Evolutionary conservation across 352 stramenopile species (phyloP), one percentile per base, ranked within the genome.

Genomic region (Globisporangium megalacanthum): DNA sequence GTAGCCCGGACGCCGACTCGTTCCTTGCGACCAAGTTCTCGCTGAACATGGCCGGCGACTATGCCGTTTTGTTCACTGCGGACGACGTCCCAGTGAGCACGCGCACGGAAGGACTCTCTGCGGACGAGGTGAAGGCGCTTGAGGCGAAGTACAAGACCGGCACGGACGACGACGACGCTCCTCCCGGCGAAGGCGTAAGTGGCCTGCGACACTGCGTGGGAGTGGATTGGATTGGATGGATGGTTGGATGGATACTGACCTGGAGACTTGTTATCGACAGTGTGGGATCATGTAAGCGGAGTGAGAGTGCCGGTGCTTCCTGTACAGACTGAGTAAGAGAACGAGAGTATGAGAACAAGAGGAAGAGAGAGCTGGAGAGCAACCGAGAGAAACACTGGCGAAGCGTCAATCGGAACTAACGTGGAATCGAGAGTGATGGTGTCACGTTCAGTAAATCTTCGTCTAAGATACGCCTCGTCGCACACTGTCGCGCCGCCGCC

Each of bases 11-110:
- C 57, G 81, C 89, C 62, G 81, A 89, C 46, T 88, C 78, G 17
- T 93, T 90, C 64, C 52, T 89, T 31, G 77, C 83, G 11, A 91
- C 80, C 54, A 91, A 91, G 69, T 89, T 89, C 53, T 89, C 81
- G 46, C 70, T 89, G 51, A 85, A 89, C 58, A 58, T 67, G 20
- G 75, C 71, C 7, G 83, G 79, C 39, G 83, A 93, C 56, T 87
- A 85, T 42, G 79, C 77, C 20, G 66, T 91, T 59, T 59, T 93
- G 10, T 37, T 73, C 49, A 88, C 76, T 41, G 58, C 69, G 14
- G 83, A 93, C 15, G 80, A 80, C n/a, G 66, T 86, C 46, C 75
- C 78, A 8, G 80, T 91, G 49, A 86, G 78, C 65, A 80, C 77
- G 36, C 77, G 75, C 58, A 79, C 74, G 10, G 70, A 88, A 61